Evolutionary conservation across 2,329 filamentous ascomycete genomes (phyloP).

Genomic region (Graphium sp.): DNA sequence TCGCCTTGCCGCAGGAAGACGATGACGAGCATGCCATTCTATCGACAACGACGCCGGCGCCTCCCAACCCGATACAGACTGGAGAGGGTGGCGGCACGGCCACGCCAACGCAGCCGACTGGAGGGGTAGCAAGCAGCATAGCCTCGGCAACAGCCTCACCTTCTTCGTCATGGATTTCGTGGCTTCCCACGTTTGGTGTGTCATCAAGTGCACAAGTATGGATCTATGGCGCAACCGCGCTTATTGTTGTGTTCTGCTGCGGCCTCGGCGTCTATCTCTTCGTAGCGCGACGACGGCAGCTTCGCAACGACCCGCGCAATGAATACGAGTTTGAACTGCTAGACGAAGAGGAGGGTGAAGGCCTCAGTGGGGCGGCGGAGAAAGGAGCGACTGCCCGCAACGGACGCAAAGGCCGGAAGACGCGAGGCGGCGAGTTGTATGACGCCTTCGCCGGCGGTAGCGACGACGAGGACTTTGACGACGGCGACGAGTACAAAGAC

Average conservation of each 20-base stretch:
- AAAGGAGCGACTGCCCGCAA: slow-evolving; percentile 24
- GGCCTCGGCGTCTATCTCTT: slow-evolving; percentile 71
- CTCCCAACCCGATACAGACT: slow-evolving; percentile 26
- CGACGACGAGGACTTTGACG: slow-evolving; percentile 47
- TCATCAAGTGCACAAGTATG: slow-evolving; percentile 77
- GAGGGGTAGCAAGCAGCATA: slow-evolving; percentile 13
- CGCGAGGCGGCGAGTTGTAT: slow-evolving; percentile 76
- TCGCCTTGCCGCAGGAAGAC: slow-evolving; percentile 67
- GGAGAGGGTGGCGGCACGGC: too few species aligned
- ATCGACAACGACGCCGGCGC: slow-evolving; percentile 35
- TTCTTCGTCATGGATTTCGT: slow-evolving; percentile 64
- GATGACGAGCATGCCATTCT: slow-evolving; percentile 70
- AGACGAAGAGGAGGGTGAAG: slow-evolving; percentile 49
- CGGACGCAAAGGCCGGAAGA: slow-evolving; percentile 25
- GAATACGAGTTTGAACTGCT: slow-evolving; percentile 92
- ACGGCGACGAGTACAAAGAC: slow-evolving; percentile 24
- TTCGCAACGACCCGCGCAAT: slow-evolving; percentile 58
- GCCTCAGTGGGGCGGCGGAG: too few species aligned
- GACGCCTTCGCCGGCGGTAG: slow-evolving; percentile 90
- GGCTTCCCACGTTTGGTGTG: slow-evolving; percentile 80
- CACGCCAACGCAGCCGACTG: slow-evolving; percentile 8
- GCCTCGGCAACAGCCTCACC: slow-evolving; percentile 23
- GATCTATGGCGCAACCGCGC: slow-evolving; percentile 76
- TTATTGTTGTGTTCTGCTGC: slow-evolving; percentile 72
- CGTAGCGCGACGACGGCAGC: slow-evolving; percentile 59